Conservation (phyloP, 768 basidiomycete genomes). For the Daedaleopsis nitida region DNA sequence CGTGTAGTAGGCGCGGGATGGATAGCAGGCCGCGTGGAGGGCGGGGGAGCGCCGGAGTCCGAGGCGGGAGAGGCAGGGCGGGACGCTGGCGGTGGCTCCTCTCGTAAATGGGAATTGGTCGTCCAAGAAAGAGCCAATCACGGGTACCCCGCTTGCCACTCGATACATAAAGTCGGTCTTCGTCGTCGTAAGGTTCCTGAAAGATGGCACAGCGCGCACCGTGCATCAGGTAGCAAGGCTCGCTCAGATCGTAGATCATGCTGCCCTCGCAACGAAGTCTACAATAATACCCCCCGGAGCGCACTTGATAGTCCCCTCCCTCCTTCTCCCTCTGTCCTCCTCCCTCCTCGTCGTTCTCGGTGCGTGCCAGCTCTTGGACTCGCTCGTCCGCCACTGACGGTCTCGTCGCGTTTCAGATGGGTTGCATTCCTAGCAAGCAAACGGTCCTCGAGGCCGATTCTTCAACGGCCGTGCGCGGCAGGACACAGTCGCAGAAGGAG, state of each 20-base stretch:
- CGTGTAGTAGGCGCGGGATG: background rate
- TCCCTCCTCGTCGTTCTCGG: slow-evolving; percentile 6
- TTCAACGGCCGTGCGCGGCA: slow-evolving; percentile 1
- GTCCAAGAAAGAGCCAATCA: background rate
- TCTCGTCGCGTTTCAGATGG: slow-evolving; percentile 33
- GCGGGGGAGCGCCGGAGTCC: background rate
- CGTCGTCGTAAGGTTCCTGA: background rate
- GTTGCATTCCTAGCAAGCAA: slow-evolving; percentile 46
- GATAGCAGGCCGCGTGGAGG: slow-evolving; percentile 10
- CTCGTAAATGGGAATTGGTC: no score
- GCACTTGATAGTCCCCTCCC: background rate
- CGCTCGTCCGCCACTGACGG: background rate
- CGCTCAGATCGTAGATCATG: slow-evolving; percentile 13
- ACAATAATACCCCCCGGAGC: slow-evolving; percentile 2
- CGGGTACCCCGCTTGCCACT: background rate
- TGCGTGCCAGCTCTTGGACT: background rate
- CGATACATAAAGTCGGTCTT: background rate
- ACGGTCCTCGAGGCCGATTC: slow-evolving; percentile 19
- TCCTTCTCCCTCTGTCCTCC: background rate
- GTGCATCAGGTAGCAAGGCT: slow-evolving; percentile 10
- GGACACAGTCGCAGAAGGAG: slow-evolving; percentile 7
- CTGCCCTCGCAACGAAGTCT: slow-evolving; percentile 16
- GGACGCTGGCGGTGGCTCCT: no score
- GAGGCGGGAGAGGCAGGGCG: no score
- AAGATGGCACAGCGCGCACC: slow-evolving; percentile 7